Conservation (phyloP, 169 alveolate genomes). For the Plasmodium vinckei region DNA sequence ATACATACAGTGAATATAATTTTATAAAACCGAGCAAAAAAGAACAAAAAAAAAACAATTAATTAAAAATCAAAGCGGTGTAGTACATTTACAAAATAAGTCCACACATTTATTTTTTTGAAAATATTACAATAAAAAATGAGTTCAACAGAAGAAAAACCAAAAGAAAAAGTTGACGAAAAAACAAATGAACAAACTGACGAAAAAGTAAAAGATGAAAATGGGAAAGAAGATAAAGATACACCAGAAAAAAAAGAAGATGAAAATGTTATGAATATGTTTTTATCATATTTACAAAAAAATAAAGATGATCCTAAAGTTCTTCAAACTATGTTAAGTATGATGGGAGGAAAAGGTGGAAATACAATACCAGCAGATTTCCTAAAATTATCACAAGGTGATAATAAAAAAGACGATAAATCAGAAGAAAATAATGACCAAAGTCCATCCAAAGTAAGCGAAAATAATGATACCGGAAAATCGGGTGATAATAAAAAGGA, state of each 20-base stretch:
- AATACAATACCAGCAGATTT: not conserved
- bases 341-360: conserved; percentile 16
- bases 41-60: too few species aligned
- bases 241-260: conserved; percentile 8
- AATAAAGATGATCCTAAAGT: conserved; percentile 69
- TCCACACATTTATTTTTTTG: too few species aligned
- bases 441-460: not conserved
- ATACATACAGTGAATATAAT: too few species aligned
- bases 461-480: not conserved
- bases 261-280: conserved; percentile 54
- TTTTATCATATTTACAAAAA: conserved; percentile 51
- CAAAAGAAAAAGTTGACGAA: not conserved
- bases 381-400: not conserved
- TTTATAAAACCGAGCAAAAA: too few species aligned
- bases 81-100: too few species aligned
- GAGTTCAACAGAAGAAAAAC: not conserved
- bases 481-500: not conserved
- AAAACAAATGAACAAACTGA: not conserved
- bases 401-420: conserved; percentile 16
- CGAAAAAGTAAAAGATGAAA: not conserved
- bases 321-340: conserved; percentile 40
- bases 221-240: not conserved
- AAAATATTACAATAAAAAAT: too few species aligned
- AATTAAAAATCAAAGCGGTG: too few species aligned
- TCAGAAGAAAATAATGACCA: not conserved